These are phyloP conservation scores for Rhodotorula diobovata DNA, from an alignment of 768 basidiomycete species.

Conservation along the genomic window DNA sequence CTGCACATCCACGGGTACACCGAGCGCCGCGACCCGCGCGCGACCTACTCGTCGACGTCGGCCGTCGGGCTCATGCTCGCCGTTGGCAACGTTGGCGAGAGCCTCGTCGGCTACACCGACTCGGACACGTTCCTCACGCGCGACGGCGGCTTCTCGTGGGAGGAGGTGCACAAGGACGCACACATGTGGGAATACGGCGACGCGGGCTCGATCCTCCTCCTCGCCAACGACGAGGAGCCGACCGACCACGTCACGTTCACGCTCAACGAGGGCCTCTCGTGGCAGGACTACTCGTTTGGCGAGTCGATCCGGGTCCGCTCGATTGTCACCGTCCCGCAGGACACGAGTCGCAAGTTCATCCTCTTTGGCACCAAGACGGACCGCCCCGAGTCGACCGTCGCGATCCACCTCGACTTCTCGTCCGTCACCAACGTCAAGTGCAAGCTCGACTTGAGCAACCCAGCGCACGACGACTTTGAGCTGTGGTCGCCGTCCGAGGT, in stretches of 20 bases:
- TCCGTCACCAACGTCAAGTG: conserved; percentile 70
- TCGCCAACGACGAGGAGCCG: conserved; percentile 91
- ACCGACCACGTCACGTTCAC: conserved; percentile 85
- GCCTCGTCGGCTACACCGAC: conserved; percentile 71
- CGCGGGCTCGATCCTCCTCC: conserved; percentile 85
- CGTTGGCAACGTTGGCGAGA: conserved; percentile 89
- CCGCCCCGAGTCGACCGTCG: conserved; percentile 54
- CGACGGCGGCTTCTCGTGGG: conserved; percentile 95
- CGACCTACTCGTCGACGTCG: conserved; percentile 88
- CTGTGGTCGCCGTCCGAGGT: conserved; percentile 92
- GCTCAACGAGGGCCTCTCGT: conserved; percentile 77
- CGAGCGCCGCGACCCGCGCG: conserved; percentile 78
- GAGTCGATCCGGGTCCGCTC: conserved; percentile 67
- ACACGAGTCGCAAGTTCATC: conserved; percentile 87
- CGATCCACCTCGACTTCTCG: conserved; percentile 84
- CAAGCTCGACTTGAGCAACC: conserved; percentile 56
- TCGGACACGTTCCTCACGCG: conserved; percentile 94
- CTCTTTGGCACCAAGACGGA: conserved; percentile 64
- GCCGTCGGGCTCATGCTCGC: conserved; percentile 90
- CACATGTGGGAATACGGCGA: conserved; percentile 98
- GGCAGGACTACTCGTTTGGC: conserved; percentile 82
- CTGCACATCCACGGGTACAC: conserved; percentile 95
- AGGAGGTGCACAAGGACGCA: conserved; percentile 96
- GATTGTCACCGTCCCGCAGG: conserved; percentile 81
- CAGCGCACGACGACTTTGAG: conserved; percentile 87